Evolutionary conservation across 164 flowering plant species (phyloP).

Genomic region (Kingdonia uniflora): DNA sequence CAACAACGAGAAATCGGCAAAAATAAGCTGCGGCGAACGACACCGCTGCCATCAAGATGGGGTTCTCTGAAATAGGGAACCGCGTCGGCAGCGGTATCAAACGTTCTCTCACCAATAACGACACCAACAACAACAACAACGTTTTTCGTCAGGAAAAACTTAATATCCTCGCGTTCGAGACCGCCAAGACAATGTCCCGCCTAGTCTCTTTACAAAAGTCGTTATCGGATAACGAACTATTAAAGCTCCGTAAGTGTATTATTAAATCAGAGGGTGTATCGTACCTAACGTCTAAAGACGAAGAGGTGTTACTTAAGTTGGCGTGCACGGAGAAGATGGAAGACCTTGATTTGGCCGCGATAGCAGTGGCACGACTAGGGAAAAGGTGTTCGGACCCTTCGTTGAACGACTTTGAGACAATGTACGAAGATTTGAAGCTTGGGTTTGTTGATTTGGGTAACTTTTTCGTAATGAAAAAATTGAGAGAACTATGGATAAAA

Average conservation of each 20-base stretch:
- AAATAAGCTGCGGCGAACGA: not conserved
- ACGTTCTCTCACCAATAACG: constrained; percentile 5
- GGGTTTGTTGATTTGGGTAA: constrained; percentile 26
- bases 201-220: constrained; percentile 51
- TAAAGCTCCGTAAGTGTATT: constrained; percentile 24
- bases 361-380: constrained; percentile 36
- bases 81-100: constrained; percentile 10
- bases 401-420: constrained; percentile 31
- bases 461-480: constrained; percentile 17
- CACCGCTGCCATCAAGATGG: constrained; percentile 6
- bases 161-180: constrained; percentile 69
- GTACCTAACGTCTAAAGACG: constrained; percentile 47
- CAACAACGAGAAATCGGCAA: too few species aligned
- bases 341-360: constrained; percentile 43
- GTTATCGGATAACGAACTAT: constrained; percentile 40
- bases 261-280: constrained; percentile 40
- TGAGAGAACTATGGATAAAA: constrained; percentile 23
- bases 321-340: constrained; percentile 54
- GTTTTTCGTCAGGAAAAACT: constrained; percentile 15
- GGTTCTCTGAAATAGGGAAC: constrained; percentile 17
- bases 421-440: constrained; percentile 34
- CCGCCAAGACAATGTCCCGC: constrained; percentile 64
- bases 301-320: constrained; percentile 37
- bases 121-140: not conserved
- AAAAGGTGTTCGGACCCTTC: constrained; percentile 36